A percentile compares a stretch with the other conserved stretches of the same genome.
Conservation (phyloP, 768 basidiomycete species). For the Phanerochaete carnosa region DNA sequence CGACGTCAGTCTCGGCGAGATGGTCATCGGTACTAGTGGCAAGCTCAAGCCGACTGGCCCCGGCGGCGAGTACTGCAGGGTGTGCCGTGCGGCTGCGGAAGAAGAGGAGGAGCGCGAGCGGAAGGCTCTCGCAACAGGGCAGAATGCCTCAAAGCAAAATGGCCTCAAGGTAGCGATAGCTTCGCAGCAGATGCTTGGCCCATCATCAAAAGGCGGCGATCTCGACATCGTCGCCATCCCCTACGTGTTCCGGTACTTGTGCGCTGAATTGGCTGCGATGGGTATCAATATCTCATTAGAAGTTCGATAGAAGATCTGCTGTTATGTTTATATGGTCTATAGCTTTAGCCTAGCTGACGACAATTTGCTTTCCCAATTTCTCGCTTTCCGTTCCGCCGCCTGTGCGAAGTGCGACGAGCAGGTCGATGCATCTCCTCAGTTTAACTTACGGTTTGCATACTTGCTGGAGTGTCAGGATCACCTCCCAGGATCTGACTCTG, state of each 20-base stretch:
- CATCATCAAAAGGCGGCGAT: conserved; percentile 64
- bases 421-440: no score
- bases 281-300: conserved; percentile 89
- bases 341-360: no score
- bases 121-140: conserved; percentile 55
- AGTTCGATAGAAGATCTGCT: conserved; percentile 42
- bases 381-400: no score
- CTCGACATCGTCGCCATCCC: conserved; percentile 96
- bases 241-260: conserved; percentile 91
- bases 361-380: no score
- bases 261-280: conserved; percentile 98
- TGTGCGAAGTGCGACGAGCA: no score
- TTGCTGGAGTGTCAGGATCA: no score
- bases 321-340: not conserved
- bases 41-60: conserved; percentile 62
- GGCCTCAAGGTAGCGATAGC: conserved; percentile 62
- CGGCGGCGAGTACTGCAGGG: conserved; percentile 90
- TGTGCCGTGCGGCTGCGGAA: conserved; percentile 77
- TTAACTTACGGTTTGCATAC: no score
- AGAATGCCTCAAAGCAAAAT: conserved; percentile 34
- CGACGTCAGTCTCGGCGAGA: conserved; percentile 72
- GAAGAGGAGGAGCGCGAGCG: conserved; percentile 61
- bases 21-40: conserved; percentile 46
- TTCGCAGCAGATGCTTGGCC: conserved; percentile 61
- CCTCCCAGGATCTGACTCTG: no score